Conservation (phyloP, 192 early-diverging fungal species). For the Coemansia sp. region DNA sequence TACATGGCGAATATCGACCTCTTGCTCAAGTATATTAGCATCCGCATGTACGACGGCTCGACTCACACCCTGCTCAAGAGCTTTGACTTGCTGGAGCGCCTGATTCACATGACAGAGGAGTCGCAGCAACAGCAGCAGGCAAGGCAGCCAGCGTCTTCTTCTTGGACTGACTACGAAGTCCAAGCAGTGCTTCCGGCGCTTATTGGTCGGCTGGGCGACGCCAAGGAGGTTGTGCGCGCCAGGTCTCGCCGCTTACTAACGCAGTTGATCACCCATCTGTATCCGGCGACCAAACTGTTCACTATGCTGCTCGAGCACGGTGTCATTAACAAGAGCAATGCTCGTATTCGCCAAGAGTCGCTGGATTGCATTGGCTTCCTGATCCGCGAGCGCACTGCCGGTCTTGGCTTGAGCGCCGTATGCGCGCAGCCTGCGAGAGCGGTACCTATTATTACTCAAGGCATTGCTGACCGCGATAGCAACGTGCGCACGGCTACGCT, state of each 20-base stretch:
- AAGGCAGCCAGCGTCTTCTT: conserved; percentile 8
- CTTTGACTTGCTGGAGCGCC: conserved; percentile 79
- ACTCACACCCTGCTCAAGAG: conserved; percentile 86
- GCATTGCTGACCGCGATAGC: conserved; percentile 83
- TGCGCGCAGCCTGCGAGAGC: conserved; percentile 65
- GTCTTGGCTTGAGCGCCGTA: conserved; percentile 40
- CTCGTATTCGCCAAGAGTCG: conserved; percentile 78
- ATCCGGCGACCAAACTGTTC: conserved; percentile 82
- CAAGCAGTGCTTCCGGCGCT: conserved; percentile 71
- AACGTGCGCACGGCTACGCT: conserved; percentile 80
- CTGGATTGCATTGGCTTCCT: conserved; percentile 78
- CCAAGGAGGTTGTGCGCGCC: conserved; percentile 79
- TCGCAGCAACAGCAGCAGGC: conserved; percentile 53
- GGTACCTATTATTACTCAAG: conserved; percentile 71
- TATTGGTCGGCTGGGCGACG: conserved; percentile 75
- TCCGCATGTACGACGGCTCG: conserved; percentile 92
- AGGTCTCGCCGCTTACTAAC: conserved; percentile 72
- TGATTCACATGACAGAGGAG: conserved; percentile 69
- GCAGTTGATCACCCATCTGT: conserved; percentile 71
- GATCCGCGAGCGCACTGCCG: conserved; percentile 63
- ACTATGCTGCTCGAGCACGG: conserved; percentile 69
- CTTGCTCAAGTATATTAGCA: conserved; percentile 83
- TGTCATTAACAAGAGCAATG: conserved; percentile 74
- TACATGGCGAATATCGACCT: conserved; percentile 78
- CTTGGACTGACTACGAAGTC: conserved; percentile 82